These are phyloP conservation scores for Sclerotinia trifoliorum DNA, from an alignment of 2,329 filamentous ascomycete species.

Conservation along the genomic window DNA sequence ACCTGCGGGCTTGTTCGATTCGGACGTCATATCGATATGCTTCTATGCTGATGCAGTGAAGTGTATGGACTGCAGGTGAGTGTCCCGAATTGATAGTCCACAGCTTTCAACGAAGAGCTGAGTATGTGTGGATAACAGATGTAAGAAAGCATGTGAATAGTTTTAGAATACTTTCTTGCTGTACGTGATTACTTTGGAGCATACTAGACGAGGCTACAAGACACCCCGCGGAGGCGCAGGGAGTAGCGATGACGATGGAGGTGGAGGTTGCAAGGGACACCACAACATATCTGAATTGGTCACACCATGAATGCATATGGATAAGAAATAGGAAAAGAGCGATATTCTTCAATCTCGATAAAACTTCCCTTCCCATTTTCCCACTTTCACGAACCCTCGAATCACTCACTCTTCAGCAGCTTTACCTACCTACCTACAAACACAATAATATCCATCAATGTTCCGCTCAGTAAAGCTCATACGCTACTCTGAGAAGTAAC, in stretches of 20 bases:
- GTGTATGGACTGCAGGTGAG: slow-evolving; percentile 1
- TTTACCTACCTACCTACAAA: neutral
- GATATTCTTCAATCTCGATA: neutral
- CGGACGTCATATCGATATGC: slow-evolving; percentile 19
- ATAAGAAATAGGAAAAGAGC: neutral
- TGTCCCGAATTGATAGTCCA: neutral
- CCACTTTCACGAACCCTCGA: neutral
- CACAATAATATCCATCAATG: neutral
- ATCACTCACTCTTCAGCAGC: neutral
- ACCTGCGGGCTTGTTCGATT: slow-evolving; percentile 19
- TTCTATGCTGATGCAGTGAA: neutral
- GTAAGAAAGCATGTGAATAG: neutral
- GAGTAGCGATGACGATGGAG: neutral
- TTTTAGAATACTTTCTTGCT: slow-evolving; percentile 2
- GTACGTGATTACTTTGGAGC: neutral
- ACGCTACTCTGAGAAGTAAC: neutral
- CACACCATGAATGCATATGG: neutral
- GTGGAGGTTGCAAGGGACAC: slow-evolving; percentile 3
- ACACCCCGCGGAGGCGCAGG: neutral
- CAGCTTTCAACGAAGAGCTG: neutral
- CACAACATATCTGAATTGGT: neutral
- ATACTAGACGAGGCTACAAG: neutral
- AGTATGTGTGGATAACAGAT: neutral
- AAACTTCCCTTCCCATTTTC: neutral
- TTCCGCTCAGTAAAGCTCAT: neutral